Conservation (phyloP, 108 stramenopile genomes). For the Cyclotella kingstonii region DNA sequence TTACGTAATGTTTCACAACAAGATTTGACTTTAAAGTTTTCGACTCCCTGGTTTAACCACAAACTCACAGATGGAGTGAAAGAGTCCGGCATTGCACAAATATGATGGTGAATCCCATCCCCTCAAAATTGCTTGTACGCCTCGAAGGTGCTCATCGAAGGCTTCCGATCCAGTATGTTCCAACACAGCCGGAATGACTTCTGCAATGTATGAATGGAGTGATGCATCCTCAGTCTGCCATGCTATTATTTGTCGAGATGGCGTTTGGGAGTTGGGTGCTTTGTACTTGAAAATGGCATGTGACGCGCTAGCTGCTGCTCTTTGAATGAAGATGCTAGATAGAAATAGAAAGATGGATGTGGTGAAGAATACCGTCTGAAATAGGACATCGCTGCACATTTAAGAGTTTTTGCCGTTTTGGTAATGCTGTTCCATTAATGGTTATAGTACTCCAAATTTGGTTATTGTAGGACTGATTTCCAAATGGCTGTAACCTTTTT, state of each 20-base stretch:
- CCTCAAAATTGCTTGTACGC: slow-evolving; percentile 63
- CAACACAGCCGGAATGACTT: slow-evolving; percentile 59
- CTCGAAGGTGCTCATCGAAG: slow-evolving; percentile 70
- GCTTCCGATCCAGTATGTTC: slow-evolving; percentile 68
- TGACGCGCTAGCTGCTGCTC: too few species aligned
- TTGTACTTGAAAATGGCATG: slow-evolving; percentile 24
- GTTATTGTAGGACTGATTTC: too few species aligned
- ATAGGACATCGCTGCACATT: too few species aligned
- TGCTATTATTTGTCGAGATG: slow-evolving; percentile 16
- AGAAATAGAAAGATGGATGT: neutral
- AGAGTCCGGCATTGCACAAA: slow-evolving; percentile 63
- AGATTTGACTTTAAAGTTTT: neutral
- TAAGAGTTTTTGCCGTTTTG: too few species aligned
- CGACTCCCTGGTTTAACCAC: neutral
- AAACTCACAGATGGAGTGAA: slow-evolving; percentile 66
- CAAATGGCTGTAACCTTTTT: too few species aligned
- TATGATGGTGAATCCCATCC: slow-evolving; percentile 59
- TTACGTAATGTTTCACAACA: neutral
- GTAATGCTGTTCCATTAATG: too few species aligned
- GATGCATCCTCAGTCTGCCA: slow-evolving; percentile 49
- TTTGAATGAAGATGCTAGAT: neutral
- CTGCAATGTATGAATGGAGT: slow-evolving; percentile 51
- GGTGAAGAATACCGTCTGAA: too few species aligned
- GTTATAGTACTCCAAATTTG: too few species aligned
- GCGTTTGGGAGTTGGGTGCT: slow-evolving; percentile 55